Conservation (phyloP, 1,284 basidiomycete genomes). For the Cutaneotrichosporon cutaneum region DNA sequence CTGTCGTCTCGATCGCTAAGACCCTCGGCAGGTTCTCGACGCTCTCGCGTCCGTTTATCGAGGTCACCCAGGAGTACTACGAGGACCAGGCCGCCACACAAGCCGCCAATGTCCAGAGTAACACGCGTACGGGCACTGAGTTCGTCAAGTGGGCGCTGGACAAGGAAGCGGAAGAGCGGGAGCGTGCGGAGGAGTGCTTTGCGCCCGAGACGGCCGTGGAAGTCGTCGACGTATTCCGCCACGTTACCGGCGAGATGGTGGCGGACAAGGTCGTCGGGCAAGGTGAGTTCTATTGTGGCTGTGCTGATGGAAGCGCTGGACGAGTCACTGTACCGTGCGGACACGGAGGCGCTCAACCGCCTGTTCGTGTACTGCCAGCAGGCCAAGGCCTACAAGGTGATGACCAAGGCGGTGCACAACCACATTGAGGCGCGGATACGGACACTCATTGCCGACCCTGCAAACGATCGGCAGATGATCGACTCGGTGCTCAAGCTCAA, state of each 20-base stretch:
- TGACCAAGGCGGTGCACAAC: slow-evolving; percentile 65
- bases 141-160: slow-evolving; percentile 41
- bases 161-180: slow-evolving; percentile 36
- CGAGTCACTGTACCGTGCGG: slow-evolving; percentile 59
- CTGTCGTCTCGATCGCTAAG: slow-evolving; percentile 26
- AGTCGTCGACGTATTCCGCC: slow-evolving; percentile 26
- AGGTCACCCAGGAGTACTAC: slow-evolving; percentile 31
- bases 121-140: slow-evolving; percentile 24
- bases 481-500: slow-evolving; percentile 71
- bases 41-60: slow-evolving; percentile 33
- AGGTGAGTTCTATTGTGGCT: slow-evolving; percentile 58
- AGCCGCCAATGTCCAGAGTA: slow-evolving; percentile 26
- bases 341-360: slow-evolving; percentile 57
- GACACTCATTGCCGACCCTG: slow-evolving; percentile 55
- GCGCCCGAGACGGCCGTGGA: slow-evolving; percentile 21
- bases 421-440: slow-evolving; percentile 53
- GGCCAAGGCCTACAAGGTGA: slow-evolving; percentile 58
- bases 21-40: slow-evolving; percentile 24
- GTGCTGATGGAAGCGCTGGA: slow-evolving; percentile 61
- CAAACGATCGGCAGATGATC: slow-evolving; percentile 68
- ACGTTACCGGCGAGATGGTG: slow-evolving; percentile 27
- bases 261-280: slow-evolving; percentile 26
- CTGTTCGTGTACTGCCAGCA: slow-evolving; percentile 67
- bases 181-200: slow-evolving; percentile 28
- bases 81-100: slow-evolving; percentile 15